A percentile compares a stretch with the other conserved stretches of the same genome.
phyloP scores from a whole-genome alignment of 805 yeast genomes.

The Yamadazyma scolyti region DNA sequence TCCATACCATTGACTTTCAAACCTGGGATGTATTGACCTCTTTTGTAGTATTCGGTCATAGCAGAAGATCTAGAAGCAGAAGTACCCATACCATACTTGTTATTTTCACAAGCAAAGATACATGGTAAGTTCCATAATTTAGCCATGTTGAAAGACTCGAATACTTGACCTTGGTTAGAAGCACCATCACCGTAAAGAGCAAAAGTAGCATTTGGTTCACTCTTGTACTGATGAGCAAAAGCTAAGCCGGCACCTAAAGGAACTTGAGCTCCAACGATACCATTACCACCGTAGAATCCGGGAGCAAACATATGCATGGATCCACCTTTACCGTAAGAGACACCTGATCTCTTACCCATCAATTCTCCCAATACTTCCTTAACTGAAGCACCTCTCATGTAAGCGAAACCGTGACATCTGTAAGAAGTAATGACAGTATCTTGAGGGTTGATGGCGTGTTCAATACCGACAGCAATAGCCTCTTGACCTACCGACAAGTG shows the following conservation, averaged over 20 bases:
- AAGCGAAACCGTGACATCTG: constrained; percentile 98
- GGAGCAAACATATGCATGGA: constrained; percentile 98
- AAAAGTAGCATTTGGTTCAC: constrained; percentile 75
- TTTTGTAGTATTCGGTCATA: constrained; percentile 92
- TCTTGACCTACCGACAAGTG: constrained; percentile 98
- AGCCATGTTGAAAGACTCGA: constrained; percentile 98
- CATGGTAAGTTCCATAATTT: constrained; percentile 96
- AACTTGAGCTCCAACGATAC: constrained; percentile 99
- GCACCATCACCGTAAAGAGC: constrained; percentile 99
- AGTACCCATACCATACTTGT: constrained; percentile 99
- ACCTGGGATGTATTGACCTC: constrained; percentile 99
- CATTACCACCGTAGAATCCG: constrained; percentile 98
- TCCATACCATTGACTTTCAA: constrained; percentile 99
- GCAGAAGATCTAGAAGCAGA: constrained; percentile 97
- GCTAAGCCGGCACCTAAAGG: constrained; percentile 98
- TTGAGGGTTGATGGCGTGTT: constrained; percentile 79
- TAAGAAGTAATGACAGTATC: constrained; percentile 95
- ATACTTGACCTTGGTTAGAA: constrained; percentile 98
- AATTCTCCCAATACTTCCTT: constrained; percentile 89
- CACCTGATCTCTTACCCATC: constrained; percentile 96
- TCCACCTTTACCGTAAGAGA: constrained; percentile 97
- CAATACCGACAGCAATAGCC: constrained; percentile 98
- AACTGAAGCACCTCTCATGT: constrained; percentile 92
- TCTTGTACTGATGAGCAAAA: constrained; percentile 94
- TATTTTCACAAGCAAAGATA: constrained; percentile 95